phyloP scores from a whole-genome alignment of 2,329 filamentous ascomycete species.

The Exophiala calicioides region DNA sequence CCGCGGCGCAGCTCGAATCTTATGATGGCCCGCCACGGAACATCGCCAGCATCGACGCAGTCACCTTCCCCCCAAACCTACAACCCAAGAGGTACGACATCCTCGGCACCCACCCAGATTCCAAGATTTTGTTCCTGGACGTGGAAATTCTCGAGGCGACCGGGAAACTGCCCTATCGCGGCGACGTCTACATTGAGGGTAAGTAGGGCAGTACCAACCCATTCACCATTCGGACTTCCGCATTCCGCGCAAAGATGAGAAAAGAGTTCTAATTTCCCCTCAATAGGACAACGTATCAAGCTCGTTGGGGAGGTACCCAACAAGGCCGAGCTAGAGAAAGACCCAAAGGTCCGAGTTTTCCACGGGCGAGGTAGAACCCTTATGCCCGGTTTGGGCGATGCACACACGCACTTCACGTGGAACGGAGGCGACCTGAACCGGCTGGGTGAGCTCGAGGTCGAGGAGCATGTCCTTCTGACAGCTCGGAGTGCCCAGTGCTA shows the following conservation, averaged over 20 bases:
- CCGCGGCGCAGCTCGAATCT: background rate
- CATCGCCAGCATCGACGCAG: slow-evolving; percentile 25
- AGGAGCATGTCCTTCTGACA: slow-evolving; percentile 52
- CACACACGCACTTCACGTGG: slow-evolving; percentile 54
- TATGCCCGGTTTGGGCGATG: slow-evolving; percentile 54
- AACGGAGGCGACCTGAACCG: slow-evolving; percentile 47
- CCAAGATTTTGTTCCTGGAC: slow-evolving; percentile 40
- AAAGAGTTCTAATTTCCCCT: background rate
- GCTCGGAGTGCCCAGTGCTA: slow-evolving; percentile 47
- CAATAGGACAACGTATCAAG: slow-evolving; percentile 37
- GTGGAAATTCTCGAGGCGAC: slow-evolving; percentile 46
- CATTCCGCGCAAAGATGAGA: no score
- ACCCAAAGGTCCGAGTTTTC: slow-evolving; percentile 40
- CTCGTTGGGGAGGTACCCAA: slow-evolving; percentile 39
- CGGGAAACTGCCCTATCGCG: slow-evolving; percentile 40
- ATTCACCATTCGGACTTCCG: no score
- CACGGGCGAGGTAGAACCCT: slow-evolving; percentile 47
- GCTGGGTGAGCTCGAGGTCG: slow-evolving; percentile 46
- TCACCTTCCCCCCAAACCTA: slow-evolving; percentile 36
- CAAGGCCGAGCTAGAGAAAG: slow-evolving; percentile 32
- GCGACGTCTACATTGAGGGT: slow-evolving; percentile 45
- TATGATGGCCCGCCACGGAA: slow-evolving; percentile 33
- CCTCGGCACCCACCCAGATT: slow-evolving; percentile 37
- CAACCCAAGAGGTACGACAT: slow-evolving; percentile 41
- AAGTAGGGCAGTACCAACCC: slow-evolving; percentile 2